These are phyloP conservation scores for Volvariella surrecta DNA, from an alignment of 1,284 basidiomycete species.

Conservation along the genomic window DNA sequence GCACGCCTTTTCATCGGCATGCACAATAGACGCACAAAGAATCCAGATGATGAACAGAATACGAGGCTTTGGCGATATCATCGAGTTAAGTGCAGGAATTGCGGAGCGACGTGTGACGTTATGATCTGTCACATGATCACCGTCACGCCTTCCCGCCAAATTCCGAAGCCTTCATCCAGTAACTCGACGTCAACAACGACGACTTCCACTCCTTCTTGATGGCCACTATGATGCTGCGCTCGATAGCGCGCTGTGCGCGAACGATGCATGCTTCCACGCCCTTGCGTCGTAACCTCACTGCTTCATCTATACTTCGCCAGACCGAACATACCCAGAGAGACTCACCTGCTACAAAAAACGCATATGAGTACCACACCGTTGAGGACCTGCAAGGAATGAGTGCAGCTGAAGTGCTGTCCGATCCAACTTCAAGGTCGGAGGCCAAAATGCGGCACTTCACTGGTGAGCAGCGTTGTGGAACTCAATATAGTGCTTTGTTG, in stretches of 20 bases:
- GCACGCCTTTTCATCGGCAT: conserved; percentile 32
- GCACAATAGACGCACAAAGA: background rate
- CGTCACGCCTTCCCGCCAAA: conserved; percentile 26
- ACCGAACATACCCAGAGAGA: conserved; percentile 14
- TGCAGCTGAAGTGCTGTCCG: conserved; percentile 71
- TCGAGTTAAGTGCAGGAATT: too few species aligned
- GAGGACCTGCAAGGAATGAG: conserved; percentile 76
- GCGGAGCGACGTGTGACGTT: too few species aligned
- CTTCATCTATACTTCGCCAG: conserved; percentile 20
- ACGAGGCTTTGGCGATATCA: too few species aligned
- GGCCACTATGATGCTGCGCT: conserved; percentile 44
- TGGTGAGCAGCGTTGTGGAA: conserved; percentile 39
- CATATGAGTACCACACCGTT: conserved; percentile 62
- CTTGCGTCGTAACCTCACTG: conserved; percentile 22
- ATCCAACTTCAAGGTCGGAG: conserved; percentile 66
- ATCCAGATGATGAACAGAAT: conserved; percentile 2
- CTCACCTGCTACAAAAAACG: conserved; percentile 28
- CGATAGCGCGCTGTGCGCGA: conserved; percentile 27
- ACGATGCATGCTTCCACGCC: conserved; percentile 15
- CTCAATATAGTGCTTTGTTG: conserved; percentile 7
- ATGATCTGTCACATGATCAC: background rate
- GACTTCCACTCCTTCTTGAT: conserved; percentile 24
- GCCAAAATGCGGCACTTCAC: conserved; percentile 90
- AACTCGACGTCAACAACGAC: conserved; percentile 4
- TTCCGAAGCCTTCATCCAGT: conserved; percentile 24